These are phyloP conservation scores for Neoboletus subvelutipes DNA, from an alignment of 768 basidiomycete species.

Conservation along the genomic window DNA sequence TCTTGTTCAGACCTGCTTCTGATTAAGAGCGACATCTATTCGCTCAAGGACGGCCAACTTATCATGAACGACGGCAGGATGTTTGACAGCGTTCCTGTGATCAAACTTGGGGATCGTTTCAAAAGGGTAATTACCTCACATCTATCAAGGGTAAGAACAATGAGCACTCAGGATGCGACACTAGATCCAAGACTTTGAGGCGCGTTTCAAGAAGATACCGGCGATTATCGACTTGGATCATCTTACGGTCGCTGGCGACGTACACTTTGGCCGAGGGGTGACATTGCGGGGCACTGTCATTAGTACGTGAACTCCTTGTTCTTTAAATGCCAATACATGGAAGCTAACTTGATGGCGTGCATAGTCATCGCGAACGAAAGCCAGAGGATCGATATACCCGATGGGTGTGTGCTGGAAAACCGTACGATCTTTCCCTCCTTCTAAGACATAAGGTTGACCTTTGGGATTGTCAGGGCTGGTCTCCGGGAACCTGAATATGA, in stretches of 20 bases:
- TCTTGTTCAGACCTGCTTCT: constrained; percentile 85
- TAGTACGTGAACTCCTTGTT: constrained; percentile 37
- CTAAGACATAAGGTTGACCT: neutral
- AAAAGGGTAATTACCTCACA: constrained; percentile 65
- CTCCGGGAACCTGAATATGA: constrained; percentile 85
- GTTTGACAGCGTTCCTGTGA: constrained; percentile 89
- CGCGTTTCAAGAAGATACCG: constrained; percentile 94
- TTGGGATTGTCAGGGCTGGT: constrained; percentile 50
- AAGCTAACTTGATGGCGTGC: neutral
- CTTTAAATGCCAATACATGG: neutral
- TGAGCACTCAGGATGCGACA: neutral
- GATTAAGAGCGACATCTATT: constrained; percentile 93
- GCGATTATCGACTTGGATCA: constrained; percentile 90
- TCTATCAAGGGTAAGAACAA: neutral
- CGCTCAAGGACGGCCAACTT: constrained; percentile 82
- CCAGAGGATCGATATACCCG: constrained; percentile 78
- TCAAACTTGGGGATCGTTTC: constrained; percentile 96
- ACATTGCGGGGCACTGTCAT: constrained; percentile 90
- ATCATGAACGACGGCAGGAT: constrained; percentile 80
- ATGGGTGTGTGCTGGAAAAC: constrained; percentile 79
- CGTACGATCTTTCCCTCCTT: constrained; percentile 29
- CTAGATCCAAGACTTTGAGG: constrained; percentile 85
- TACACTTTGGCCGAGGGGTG: constrained; percentile 85
- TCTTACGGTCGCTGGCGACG: constrained; percentile 90
- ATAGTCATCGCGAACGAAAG: constrained; percentile 80